Evolutionary conservation across 306 rosid genomes (phyloP).

Genomic region (Lathyrus aphaca): DNA sequence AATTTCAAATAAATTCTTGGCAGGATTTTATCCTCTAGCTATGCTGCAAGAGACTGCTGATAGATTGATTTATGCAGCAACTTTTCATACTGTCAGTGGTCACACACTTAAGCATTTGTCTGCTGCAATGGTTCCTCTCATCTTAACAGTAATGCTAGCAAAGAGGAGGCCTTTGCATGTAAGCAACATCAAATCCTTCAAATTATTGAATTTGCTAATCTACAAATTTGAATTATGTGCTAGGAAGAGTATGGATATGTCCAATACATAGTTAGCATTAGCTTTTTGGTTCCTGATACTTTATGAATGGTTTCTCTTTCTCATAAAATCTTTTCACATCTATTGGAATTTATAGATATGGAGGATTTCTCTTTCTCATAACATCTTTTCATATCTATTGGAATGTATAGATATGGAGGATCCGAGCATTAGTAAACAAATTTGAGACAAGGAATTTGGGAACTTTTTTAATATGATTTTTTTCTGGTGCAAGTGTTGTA

Average conservation of each 20-base stretch:
- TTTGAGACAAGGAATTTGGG: conserved; percentile 2
- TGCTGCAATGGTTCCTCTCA: conserved; percentile 83
- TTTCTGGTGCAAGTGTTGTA: background rate
- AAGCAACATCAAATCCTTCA: conserved; percentile 11
- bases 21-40: conserved; percentile 87
- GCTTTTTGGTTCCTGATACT: conserved; percentile 6
- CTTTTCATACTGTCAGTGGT: conserved; percentile 79
- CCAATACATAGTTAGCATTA: conserved; percentile 11
- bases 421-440: background rate
- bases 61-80: conserved; percentile 60
- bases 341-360: background rate
- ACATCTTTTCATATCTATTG: background rate
- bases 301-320: conserved; percentile 19
- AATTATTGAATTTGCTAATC: conserved; percentile 6
- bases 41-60: conserved; percentile 82
- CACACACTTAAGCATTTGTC: conserved; percentile 91
- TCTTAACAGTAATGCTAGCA: conserved; percentile 85
- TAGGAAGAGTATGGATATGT: conserved; percentile 11
- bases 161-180: conserved; percentile 69
- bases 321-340: background rate
- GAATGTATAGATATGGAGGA: background rate
- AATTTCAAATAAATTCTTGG: conserved; percentile 23
- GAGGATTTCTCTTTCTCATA: conserved; percentile 10
- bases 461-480: background rate
- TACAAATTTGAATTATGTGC: conserved; percentile 11